phyloP scores from a whole-genome alignment of 352 stramenopile species.

The Chrysophaeum taylorii region DNA sequence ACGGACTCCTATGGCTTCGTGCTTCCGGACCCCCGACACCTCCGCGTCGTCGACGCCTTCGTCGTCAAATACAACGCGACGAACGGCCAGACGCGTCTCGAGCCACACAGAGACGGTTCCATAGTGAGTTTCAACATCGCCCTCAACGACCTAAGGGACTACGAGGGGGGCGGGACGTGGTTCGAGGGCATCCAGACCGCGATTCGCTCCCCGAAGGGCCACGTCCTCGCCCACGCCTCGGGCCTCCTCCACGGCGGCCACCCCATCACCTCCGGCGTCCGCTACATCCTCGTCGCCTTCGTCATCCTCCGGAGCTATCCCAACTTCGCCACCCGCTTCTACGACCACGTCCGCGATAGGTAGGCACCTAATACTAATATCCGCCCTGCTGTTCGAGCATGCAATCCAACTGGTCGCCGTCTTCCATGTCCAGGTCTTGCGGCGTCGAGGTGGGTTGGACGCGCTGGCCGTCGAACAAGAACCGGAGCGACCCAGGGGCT shows the following conservation, averaged over 20 bases:
- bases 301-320: constrained; percentile 36
- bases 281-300: constrained; percentile 41
- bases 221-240: constrained; percentile 32
- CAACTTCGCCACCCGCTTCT: constrained; percentile 39
- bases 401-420: constrained; percentile 78
- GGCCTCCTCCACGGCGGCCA: constrained; percentile 36
- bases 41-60: constrained; percentile 40
- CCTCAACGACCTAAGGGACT: constrained; percentile 40
- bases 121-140: constrained; percentile 43
- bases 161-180: constrained; percentile 33
- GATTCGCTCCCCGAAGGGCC: constrained; percentile 23
- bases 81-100: constrained; percentile 34
- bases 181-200: neutral
- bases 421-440: constrained; percentile 72
- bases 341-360: constrained; percentile 42
- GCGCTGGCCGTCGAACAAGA: constrained; percentile 6
- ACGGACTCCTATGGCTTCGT: constrained; percentile 27
- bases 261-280: constrained; percentile 32
- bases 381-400: constrained; percentile 38
- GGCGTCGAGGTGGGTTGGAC: constrained; percentile 51
- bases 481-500: neutral
- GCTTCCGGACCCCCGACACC: constrained; percentile 20
- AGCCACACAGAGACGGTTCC: constrained; percentile 37
- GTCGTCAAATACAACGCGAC: constrained; percentile 41
- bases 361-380: too few species aligned